phyloP scores from a whole-genome alignment of 73 alveolate species.

The Tetrahymena elliotti region DNA sequence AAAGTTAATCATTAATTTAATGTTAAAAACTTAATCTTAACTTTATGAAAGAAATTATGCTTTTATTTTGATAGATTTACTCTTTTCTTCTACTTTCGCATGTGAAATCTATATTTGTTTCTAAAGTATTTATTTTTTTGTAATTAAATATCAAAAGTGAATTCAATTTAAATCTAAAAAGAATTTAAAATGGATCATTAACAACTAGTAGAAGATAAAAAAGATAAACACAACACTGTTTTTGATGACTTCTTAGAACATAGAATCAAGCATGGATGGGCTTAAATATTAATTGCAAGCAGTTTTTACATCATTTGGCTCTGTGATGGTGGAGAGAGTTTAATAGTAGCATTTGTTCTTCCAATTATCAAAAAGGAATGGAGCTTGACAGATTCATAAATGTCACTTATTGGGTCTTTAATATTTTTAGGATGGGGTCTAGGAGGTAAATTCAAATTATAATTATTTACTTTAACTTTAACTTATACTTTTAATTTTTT shows the following conservation, averaged over 20 bases:
- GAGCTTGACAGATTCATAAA: background rate
- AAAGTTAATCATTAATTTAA: no score
- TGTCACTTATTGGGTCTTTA: background rate
- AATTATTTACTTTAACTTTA: background rate
- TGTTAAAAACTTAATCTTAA: background rate
- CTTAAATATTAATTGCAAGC: background rate
- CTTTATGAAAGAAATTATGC: background rate
- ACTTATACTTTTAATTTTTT: background rate
- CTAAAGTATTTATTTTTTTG: background rate
- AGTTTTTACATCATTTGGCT: background rate
- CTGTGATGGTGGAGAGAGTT: background rate
- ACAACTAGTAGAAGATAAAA: background rate
- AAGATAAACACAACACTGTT: background rate
- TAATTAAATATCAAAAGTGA: background rate
- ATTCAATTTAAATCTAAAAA: no score
- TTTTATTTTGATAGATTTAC: background rate
- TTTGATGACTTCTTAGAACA: background rate
- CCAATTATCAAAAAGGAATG: background rate
- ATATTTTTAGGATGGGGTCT: background rate
- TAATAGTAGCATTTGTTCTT: background rate
- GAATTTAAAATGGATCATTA: background rate
- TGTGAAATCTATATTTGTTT: background rate
- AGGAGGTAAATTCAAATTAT: background rate
- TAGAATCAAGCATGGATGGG: background rate
- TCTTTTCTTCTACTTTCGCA: background rate